phyloP scores from a whole-genome alignment of 305 asterid species.

The Fraxinus sp. region DNA sequence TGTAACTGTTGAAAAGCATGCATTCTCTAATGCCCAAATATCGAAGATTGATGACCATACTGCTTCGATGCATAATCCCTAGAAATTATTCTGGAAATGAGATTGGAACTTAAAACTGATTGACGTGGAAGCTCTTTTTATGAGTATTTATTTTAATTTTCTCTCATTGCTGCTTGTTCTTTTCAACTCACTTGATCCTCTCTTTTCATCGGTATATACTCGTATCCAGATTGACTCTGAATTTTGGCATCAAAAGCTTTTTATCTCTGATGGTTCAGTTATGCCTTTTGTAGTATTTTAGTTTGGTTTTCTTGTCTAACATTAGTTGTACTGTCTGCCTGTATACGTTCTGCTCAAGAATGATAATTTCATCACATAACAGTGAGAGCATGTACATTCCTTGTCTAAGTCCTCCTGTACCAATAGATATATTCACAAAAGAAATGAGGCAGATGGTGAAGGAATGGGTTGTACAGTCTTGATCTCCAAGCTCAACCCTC shows the following conservation, averaged over 20 bases:
- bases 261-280: conserved; percentile 2
- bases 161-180: conserved; percentile 19
- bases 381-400: neutral
- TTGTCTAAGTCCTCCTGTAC: neutral
- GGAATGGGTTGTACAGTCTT: neutral
- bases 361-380: neutral
- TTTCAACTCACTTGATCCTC: conserved; percentile 1
- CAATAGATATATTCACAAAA: neutral
- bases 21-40: conserved; percentile 10
- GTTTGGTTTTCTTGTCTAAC: neutral
- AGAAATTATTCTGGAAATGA: conserved; percentile 7
- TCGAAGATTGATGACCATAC: conserved; percentile 17
- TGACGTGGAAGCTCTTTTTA: conserved; percentile 16
- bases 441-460: neutral
- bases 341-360: neutral
- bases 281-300: neutral
- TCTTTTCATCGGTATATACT: conserved; percentile 4
- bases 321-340: neutral
- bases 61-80: conserved; percentile 9
- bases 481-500: neutral
- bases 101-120: conserved; percentile 1
- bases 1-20: conserved; percentile 40
- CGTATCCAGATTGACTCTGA: conserved; percentile 16
- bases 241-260: conserved; percentile 18
- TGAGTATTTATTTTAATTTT: conserved; percentile 26